These are phyloP conservation scores for Ottelia alismoides DNA, from an alignment of 106 monocot species.

Conservation along the genomic window DNA sequence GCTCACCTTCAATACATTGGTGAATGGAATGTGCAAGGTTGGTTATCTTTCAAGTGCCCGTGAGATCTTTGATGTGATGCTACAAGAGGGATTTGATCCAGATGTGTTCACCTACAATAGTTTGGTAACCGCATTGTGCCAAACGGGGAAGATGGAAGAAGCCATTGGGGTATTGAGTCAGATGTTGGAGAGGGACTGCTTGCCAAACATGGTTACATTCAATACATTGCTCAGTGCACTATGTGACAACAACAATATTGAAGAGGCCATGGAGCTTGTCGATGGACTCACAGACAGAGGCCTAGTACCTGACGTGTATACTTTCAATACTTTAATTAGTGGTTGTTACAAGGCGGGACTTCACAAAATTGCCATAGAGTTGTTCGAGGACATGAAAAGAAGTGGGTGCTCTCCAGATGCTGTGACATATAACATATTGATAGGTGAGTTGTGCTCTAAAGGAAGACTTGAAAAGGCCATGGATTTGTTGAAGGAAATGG, in stretches of 20 bases:
- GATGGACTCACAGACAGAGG: constrained; percentile 46
- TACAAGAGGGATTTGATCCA: constrained; percentile 62
- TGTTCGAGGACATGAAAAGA: constrained; percentile 86
- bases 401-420: constrained; percentile 61
- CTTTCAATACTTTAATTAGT: constrained; percentile 75
- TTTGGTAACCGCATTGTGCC: constrained; percentile 57
- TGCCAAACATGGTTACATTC: constrained; percentile 75
- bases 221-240: constrained; percentile 69
- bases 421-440: constrained; percentile 77
- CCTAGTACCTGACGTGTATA: constrained; percentile 52
- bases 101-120: constrained; percentile 77
- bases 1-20: constrained; percentile 75
- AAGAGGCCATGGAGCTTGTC: constrained; percentile 87
- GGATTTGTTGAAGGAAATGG: constrained; percentile 78
- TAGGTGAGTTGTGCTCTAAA: constrained; percentile 49
- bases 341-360: constrained; percentile 58
- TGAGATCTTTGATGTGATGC: constrained; percentile 80
- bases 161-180: constrained; percentile 48
- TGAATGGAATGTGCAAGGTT: constrained; percentile 59
- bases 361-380: constrained; percentile 28
- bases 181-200: constrained; percentile 54
- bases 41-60: constrained; percentile 49
- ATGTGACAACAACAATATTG: constrained; percentile 42
- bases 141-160: constrained; percentile 54
- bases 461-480: constrained; percentile 47